A percentile compares a stretch with the other conserved stretches of the same genome.
Evolutionary conservation across 2,329 filamentous ascomycete species (phyloP).

Genomic region (Diaporthe batatas): DNA sequence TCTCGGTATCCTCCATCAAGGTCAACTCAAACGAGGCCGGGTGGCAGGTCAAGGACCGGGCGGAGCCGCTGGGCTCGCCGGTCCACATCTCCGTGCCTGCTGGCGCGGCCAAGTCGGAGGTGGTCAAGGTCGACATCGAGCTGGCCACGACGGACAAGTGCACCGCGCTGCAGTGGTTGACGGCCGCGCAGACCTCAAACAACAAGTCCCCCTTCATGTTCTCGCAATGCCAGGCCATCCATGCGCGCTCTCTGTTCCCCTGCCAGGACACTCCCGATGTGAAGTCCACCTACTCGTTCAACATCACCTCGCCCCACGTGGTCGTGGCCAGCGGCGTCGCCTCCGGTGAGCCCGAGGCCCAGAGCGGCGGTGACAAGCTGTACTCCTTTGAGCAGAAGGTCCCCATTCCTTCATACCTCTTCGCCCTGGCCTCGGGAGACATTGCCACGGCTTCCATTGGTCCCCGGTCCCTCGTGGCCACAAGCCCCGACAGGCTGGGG

Average conservation of each 20-base stretch:
- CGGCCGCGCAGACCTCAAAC: constrained; percentile 92
- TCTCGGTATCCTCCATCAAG: constrained; percentile 79
- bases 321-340: constrained; percentile 91
- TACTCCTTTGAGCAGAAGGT: constrained; percentile 92
- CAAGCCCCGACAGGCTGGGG: constrained; percentile 87
- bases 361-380: constrained; percentile 70
- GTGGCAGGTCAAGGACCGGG: constrained; percentile 78
- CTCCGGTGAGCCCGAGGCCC: constrained; percentile 58
- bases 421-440: constrained; percentile 90
- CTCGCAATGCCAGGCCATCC: constrained; percentile 97
- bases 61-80: constrained; percentile 81
- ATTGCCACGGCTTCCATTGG: constrained; percentile 89
- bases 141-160: constrained; percentile 88
- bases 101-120: constrained; percentile 65
- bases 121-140: constrained; percentile 72
- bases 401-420: constrained; percentile 94
- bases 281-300: constrained; percentile 94
- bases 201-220: constrained; percentile 98
- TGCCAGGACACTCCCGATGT: constrained; percentile 98
- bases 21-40: constrained; percentile 72
- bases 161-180: constrained; percentile 95
- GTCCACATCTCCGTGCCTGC: constrained; percentile 73
- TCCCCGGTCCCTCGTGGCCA: constrained; percentile 85
- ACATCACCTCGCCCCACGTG: constrained; percentile 85
- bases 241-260: constrained; percentile 92